phyloP scores from a whole-genome alignment of 2,329 filamentous ascomycete species.

The Lasiodiplodia citricola region DNA sequence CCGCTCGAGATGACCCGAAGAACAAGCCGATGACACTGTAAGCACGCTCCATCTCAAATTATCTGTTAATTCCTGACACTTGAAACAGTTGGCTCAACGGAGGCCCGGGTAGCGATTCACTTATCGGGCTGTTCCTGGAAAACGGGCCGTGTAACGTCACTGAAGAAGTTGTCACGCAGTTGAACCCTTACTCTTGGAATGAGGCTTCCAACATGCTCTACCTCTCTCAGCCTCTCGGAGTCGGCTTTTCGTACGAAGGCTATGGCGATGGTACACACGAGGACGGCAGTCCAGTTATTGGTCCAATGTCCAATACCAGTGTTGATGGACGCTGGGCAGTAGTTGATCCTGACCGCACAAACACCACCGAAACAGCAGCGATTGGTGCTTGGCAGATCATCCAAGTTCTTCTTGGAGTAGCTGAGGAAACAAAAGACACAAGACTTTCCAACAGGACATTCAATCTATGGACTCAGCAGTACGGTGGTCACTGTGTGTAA shows the following conservation, averaged over 20 bases:
- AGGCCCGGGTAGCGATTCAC: constrained; percentile 53
- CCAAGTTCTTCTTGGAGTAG: constrained; percentile 42
- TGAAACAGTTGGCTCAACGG: constrained; percentile 4
- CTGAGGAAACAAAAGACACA: constrained; percentile 55
- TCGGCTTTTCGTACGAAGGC: constrained; percentile 47
- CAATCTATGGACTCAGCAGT: constrained; percentile 58
- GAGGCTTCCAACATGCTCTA: constrained; percentile 47
- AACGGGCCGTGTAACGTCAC: constrained; percentile 54
- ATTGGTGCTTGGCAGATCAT: constrained; percentile 44
- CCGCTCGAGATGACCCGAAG: neutral
- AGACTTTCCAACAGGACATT: constrained; percentile 46
- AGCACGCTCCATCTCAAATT: neutral
- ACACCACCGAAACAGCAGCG: constrained; percentile 43
- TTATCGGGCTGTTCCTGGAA: constrained; percentile 43
- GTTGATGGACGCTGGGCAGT: neutral
- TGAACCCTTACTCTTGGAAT: constrained; percentile 48
- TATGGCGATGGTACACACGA: neutral
- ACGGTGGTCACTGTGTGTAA: constrained; percentile 50
- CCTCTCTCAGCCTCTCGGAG: constrained; percentile 46
- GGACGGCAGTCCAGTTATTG: constrained; percentile 33
- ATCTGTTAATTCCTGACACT: neutral
- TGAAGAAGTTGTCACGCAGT: constrained; percentile 42
- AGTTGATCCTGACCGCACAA: constrained; percentile 22
- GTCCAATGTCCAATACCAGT: constrained; percentile 48
- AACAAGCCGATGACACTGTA: constrained; percentile 2